Base-by-base conservation (phyloP, 805 yeast genomes). In the Kodamaea restingae region DNA sequence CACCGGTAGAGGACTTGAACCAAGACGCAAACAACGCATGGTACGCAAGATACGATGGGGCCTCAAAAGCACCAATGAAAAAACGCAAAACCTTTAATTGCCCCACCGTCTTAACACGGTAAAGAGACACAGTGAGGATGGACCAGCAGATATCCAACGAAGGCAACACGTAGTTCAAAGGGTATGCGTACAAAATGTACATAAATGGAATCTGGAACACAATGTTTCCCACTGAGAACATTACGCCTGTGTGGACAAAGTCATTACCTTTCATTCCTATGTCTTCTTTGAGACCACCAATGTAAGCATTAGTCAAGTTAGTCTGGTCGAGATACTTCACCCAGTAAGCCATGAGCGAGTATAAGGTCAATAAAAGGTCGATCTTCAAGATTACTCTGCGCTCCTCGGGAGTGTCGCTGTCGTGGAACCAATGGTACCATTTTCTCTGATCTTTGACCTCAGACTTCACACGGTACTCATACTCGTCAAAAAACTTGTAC, bases 1-100 rank as follows among this genome's bases (percentile, higher is more conserved):
- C 85, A 38, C 44, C 65, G 36, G 78, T 46, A 25, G 45, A 36
- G 2, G 44, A 39, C 33, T 41, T 46, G 39, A 46, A 46, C 50
- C 50, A 46, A 33, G 43, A 38, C 21, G 50, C 50, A 47, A 61
- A 76, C 70, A 49, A 69, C 29, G 57, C 57, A 39, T 63, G 70
- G 38, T 60, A 60, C 4, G 64, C 58, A 26, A 60, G 48, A 40
- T 61, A 64, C 18, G 57, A 75, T n/a, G 81, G 78, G 3, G 85
- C 78, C 55, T 86, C 93, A 54, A 80, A 78, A 0, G 76, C 74
- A 28, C 84, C 90, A 42, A 83, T 68, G 29, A 84, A 68, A 50
- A 84, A 84, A 37, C 93, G 62, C 31, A 80, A 59, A 1, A 75
- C 87, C 55, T 78, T 74, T 27, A 85, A 60, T 35, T 76, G 76